Conservation (phyloP, 768 basidiomycete species). For the Suillus sp. region DNA sequence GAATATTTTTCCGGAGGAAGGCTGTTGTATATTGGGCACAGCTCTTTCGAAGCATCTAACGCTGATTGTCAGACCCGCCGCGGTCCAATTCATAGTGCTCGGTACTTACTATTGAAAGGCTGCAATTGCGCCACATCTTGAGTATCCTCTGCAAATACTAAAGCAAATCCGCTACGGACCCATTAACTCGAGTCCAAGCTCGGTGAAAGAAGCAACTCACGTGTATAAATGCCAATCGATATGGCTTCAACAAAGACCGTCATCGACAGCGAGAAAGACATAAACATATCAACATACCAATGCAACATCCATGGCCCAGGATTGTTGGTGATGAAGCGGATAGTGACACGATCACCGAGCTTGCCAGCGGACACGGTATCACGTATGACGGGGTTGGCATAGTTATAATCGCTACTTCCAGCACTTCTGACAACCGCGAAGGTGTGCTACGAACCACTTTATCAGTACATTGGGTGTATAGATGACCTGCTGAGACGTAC, state of each 20-base stretch:
- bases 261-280: background rate
- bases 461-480: background rate
- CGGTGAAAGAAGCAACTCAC: background rate
- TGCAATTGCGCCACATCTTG: background rate
- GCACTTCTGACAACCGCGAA: background rate
- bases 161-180: background rate
- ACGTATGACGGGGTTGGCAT: background rate
- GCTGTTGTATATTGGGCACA: background rate
- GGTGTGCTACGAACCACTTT: background rate
- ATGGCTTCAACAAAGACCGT: background rate
- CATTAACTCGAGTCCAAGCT: background rate
- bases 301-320: slow-evolving; percentile 1
- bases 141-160: slow-evolving; percentile 1
- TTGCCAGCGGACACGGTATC: background rate
- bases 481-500: slow-evolving; percentile 11
- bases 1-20: background rate
- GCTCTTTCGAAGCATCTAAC: background rate
- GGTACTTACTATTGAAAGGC: background rate
- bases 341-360: background rate
- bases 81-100: background rate
- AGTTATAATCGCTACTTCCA: background rate
- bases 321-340: background rate
- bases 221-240: background rate
- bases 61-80: background rate
- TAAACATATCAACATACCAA: background rate